These are phyloP conservation scores for Vachellia pachyceras DNA, from an alignment of 306 rosid species.

Conservation along the genomic window DNA sequence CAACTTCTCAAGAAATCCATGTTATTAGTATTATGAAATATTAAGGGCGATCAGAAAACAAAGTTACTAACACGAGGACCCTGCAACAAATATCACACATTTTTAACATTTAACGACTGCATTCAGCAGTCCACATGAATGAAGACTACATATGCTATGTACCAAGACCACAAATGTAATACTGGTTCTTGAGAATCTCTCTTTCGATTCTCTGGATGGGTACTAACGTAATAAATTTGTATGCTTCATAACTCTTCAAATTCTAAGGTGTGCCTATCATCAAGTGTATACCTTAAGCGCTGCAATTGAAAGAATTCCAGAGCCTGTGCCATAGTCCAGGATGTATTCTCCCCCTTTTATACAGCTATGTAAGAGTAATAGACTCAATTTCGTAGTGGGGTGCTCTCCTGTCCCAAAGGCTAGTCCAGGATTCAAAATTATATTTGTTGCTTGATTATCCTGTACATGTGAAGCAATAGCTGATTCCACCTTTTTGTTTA, in stretches of 20 bases:
- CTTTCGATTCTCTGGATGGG: not conserved
- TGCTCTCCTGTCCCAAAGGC: conserved; percentile 98
- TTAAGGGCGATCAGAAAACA: not conserved
- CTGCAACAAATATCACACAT: not conserved
- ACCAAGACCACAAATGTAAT: not conserved
- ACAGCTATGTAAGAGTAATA: conserved; percentile 64
- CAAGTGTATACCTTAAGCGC: conserved; percentile 74
- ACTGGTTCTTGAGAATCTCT: conserved; percentile 4
- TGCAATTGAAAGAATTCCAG: conserved; percentile 93
- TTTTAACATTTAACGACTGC: not conserved
- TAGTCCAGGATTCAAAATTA: conserved; percentile 79
- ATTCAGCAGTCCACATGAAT: conserved; percentile 21
- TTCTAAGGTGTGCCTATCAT: conserved; percentile 2
- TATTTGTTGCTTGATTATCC: conserved; percentile 80
- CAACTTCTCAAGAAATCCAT: not conserved
- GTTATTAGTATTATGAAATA: not conserved
- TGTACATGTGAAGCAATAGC: conserved; percentile 26
- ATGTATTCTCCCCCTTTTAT: conserved; percentile 77
- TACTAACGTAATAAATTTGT: not conserved
- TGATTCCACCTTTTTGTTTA: not conserved
- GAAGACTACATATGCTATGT: conserved; percentile 14
- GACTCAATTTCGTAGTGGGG: conserved; percentile 79
- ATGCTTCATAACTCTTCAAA: conserved; percentile 30
- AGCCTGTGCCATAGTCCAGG: conserved; percentile 92
- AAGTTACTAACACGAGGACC: not conserved